Evolutionary conservation across 371 early-diverging fungal genomes (phyloP), one percentile per base, ranked within the genome.

Genomic region (Spraguea lophii): DNA sequence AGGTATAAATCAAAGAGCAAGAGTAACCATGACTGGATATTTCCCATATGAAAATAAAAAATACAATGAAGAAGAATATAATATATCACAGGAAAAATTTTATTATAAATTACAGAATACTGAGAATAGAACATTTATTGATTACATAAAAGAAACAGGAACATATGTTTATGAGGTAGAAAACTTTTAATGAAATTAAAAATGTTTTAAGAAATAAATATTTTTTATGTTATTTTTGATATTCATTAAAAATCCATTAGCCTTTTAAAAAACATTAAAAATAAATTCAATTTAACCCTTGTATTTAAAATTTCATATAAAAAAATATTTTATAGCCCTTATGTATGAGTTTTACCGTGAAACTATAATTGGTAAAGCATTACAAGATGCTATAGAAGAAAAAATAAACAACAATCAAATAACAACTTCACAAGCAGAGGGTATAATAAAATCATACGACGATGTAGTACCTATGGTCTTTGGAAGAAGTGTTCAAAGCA

Each of bases 331-430:
- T n/a, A n/a, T n/a, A n/a, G n/a, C n/a, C n/a, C 30, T 21, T 6
- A 68, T 71, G 68, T 62, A 66, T 48, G 64, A 65, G 48, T 57
- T 68, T 35, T 71, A 71, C 47, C 54, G 68, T 42, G 49, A 65
- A 49, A 59, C 52, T n/a, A 49, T 66, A 19, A 55, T 71, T 32
- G 71, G 69, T 17, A 59, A 63, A 42, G 65, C 66, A 13, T 52
- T 71, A 26, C 52, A 59, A 32, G 64, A 71, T 23, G 55, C 59
- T 27, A 56, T 71, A 22, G 71, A 68, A 32, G 62, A 60, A 47
- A 71, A 64, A 47, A 53, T 71, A 13, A 53, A 54, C 23, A 46
- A 47, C 0, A 66, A 68, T 34, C 30, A 46, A 41, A 38, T 71
- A 17, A 66, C 66, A 10, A 62, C 66, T 1, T 46, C 52, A 38